A percentile compares a stretch with the other conserved stretches of the same genome.
Conservation (phyloP, 2,329 filamentous ascomycete species). For the Pseudocercospora cruenta region DNA sequence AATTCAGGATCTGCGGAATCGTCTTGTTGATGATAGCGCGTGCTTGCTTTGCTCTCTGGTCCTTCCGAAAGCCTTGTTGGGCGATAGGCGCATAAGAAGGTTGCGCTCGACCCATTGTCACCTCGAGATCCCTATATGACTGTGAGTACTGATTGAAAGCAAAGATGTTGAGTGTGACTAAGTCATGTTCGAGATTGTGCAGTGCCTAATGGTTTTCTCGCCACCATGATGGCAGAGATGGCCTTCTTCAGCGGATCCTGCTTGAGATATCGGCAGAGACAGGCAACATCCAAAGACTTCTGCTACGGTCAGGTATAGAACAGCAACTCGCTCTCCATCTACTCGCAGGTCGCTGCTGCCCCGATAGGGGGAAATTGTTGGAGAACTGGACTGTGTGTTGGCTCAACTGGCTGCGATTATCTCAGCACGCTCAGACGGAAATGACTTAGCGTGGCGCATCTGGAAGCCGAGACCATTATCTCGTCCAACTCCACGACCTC, state of each 20-base stretch:
- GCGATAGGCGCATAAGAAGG: slow-evolving; percentile 9
- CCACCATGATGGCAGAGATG: neutral
- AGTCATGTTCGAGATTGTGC: neutral
- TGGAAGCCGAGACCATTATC: neutral
- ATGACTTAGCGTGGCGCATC: neutral
- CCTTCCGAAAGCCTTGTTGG: slow-evolving; percentile 7
- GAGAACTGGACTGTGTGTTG: too few species aligned
- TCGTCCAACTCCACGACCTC: too few species aligned
- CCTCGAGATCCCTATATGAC: too few species aligned
- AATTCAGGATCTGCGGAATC: slow-evolving; percentile 57
- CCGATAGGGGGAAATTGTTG: too few species aligned
- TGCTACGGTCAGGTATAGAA: too few species aligned
- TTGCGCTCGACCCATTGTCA: slow-evolving; percentile 1
- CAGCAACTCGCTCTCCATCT: too few species aligned
- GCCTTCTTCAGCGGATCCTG: neutral
- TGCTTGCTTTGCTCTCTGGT: slow-evolving; percentile 40
- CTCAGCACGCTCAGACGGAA: neutral
- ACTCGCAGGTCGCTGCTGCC: too few species aligned
- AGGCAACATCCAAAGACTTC: too few species aligned
- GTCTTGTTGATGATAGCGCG: slow-evolving; percentile 57
- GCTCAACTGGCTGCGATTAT: too few species aligned
- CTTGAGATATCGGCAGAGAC: neutral
- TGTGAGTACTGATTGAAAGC: neutral
- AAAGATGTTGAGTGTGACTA: neutral
- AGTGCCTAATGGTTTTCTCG: neutral